Evolutionary conservation across 495 filamentous ascomycete species (phyloP).

Genomic region (Aspergillus egyptiacus): DNA sequence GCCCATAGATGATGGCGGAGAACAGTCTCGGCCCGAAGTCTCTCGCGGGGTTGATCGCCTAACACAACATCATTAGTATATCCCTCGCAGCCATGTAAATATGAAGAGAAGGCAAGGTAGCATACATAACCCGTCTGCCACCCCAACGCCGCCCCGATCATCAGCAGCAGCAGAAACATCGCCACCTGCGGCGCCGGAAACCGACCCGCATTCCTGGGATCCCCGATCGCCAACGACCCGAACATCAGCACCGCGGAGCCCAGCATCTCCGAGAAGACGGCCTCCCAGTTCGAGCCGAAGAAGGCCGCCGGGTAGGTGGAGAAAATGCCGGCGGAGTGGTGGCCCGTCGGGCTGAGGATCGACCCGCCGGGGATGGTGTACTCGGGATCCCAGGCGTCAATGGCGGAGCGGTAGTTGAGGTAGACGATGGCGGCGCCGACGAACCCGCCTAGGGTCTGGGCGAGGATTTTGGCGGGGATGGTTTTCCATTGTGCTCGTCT

Average conservation of each 20-base stretch:
- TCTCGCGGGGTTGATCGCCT: slow-evolving; percentile 34
- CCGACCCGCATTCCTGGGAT: slow-evolving; percentile 24
- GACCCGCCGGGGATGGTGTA: slow-evolving; percentile 35
- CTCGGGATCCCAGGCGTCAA: slow-evolving; percentile 32
- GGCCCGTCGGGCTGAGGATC: slow-evolving; percentile 29
- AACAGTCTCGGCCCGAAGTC: slow-evolving; percentile 33
- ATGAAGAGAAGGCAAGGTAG: too few species aligned
- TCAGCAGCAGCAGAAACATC: slow-evolving; percentile 27
- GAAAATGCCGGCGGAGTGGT: slow-evolving; percentile 34
- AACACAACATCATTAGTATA: neutral
- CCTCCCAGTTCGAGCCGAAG: slow-evolving; percentile 32
- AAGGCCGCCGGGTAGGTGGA: slow-evolving; percentile 26
- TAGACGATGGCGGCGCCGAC: slow-evolving; percentile 33
- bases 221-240: slow-evolving; percentile 23
- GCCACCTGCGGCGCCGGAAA: slow-evolving; percentile 29
- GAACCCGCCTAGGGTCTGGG: slow-evolving; percentile 32
- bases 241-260: slow-evolving; percentile 33
- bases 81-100: too few species aligned
- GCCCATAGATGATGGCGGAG: slow-evolving; percentile 32
- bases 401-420: slow-evolving; percentile 32
- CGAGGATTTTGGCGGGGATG: slow-evolving; percentile 26
- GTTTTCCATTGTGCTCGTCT: slow-evolving; percentile 26
- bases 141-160: slow-evolving; percentile 30
- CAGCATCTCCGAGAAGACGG: slow-evolving; percentile 29
- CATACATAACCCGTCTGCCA: slow-evolving; percentile 38